These are phyloP conservation scores for Cordyceps javanica DNA, from an alignment of 2,329 filamentous ascomycete species.

Conservation along the genomic window DNA sequence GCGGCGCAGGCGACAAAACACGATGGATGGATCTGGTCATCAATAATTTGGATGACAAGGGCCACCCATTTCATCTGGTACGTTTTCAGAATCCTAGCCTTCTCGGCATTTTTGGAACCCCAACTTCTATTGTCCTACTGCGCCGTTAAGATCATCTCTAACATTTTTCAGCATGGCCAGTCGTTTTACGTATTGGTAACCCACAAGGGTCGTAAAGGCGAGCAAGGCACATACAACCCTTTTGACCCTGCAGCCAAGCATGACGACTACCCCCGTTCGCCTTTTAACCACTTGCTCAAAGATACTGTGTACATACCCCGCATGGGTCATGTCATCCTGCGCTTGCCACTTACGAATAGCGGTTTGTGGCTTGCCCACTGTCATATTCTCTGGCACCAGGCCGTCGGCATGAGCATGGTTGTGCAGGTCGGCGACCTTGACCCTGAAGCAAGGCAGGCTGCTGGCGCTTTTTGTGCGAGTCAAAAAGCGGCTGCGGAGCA, in stretches of 20 bases:
- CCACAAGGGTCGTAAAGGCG: slow-evolving; percentile 5
- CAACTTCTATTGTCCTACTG: no score
- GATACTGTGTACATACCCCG: slow-evolving; percentile 30
- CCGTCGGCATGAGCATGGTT: slow-evolving; percentile 36
- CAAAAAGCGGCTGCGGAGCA: background rate
- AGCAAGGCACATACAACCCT: slow-evolving; percentile 12
- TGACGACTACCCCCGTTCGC: background rate
- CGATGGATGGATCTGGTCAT: slow-evolving; percentile 41
- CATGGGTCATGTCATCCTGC: slow-evolving; percentile 29
- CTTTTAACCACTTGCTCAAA: slow-evolving; percentile 23
- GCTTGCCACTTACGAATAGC: slow-evolving; percentile 28
- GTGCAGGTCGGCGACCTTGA: slow-evolving; percentile 13
- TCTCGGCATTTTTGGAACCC: no score
- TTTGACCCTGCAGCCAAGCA: slow-evolving; percentile 10
- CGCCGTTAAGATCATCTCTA: background rate
- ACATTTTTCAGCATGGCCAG: slow-evolving; percentile 17
- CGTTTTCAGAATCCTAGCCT: background rate
- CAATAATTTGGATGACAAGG: slow-evolving; percentile 44
- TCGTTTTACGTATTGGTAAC: slow-evolving; percentile 14
- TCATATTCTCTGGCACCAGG: slow-evolving; percentile 31
- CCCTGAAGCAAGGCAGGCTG: background rate
- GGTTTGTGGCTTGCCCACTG: slow-evolving; percentile 34
- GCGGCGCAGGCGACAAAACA: slow-evolving; percentile 13
- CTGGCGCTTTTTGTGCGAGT: background rate
- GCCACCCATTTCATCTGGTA: slow-evolving; percentile 44